Evolutionary conservation across 75 land plant genomes (phyloP), one percentile per base, ranked within the genome.

Genomic region (Pinus taeda): DNA sequence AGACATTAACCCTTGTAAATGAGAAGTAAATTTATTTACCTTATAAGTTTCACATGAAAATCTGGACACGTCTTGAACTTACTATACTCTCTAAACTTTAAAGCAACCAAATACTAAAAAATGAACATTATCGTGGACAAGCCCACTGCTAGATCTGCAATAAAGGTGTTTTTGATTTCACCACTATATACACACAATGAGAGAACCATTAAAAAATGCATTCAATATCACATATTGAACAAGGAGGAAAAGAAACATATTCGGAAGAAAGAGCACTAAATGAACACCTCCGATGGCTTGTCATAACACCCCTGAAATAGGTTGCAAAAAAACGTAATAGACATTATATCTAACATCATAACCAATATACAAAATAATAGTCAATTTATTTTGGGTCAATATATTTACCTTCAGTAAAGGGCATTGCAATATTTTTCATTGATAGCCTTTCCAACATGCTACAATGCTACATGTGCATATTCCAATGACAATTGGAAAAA

Each of bases 131-230:
- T 95, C 59, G 98, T 97, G 18, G 99, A 83, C 84, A 97, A 84
- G n/a, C 98, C 98, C 9, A 97, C 99, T 14, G 98, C 92, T 24
- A 97, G 90, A 77, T 97, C 99, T 57, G 98, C 98, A 84, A 97
- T 97, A 84, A 97, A 97, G n/a, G 96, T 93, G 69, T 95, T 95
- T 70, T 97, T 95, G 1, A 98, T 95, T 73, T 97, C 98, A 57
- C 98, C 98, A 91, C 95, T 62, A 24, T 42, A 63, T 62, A 24
- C 57, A 63, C 14, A 22, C 30, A 39, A 22, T 77, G 29, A 75
- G 21, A 18, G 57, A 24, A 36, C 20, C 14, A 21, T 73, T 74
- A 1, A 74, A 74, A 18, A 62, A 20, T 45, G 73, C 24, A 26
- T 24, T n/a, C 20, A 3, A 70, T 1, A 0, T 30, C 33, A 30